Evolutionary conservation across 177 flowering plant species (phyloP).

Genomic region (Vitis hybrid): DNA sequence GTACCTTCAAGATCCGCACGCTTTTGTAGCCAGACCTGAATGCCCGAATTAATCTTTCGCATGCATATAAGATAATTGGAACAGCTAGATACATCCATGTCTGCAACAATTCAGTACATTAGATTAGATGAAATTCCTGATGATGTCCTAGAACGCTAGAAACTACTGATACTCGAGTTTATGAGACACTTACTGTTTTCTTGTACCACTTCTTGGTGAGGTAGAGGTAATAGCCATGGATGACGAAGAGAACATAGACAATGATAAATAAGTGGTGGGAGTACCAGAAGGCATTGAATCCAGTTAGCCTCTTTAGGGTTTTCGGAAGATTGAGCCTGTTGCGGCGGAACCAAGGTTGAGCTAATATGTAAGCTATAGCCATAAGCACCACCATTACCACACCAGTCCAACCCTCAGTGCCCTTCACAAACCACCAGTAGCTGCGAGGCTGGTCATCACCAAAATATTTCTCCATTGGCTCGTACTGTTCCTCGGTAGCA

Average conservation of each 20-base stretch:
- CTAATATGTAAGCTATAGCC: constrained; percentile 46
- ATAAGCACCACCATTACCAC: constrained; percentile 55
- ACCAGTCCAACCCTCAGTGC: constrained; percentile 65
- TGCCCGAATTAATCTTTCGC: constrained; percentile 48
- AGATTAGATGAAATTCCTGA: neutral
- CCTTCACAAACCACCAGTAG: constrained; percentile 72
- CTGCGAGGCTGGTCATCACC: constrained; percentile 39
- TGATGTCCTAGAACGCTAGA: neutral
- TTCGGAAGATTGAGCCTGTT: constrained; percentile 41
- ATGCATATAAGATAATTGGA: constrained; percentile 45
- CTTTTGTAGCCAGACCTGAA: constrained; percentile 44
- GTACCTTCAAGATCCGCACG: constrained; percentile 50
- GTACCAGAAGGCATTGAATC: constrained; percentile 68
- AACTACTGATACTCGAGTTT: too few species aligned
- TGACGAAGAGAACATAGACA: constrained; percentile 47
- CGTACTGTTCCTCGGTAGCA: constrained; percentile 45
- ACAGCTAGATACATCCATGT: constrained; percentile 73
- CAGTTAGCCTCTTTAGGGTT: constrained; percentile 40
- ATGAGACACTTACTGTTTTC: constrained; percentile 42
- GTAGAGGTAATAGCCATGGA: constrained; percentile 54
- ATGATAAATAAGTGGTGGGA: constrained; percentile 59
- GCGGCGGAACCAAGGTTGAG: constrained; percentile 57
- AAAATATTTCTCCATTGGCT: constrained; percentile 48
- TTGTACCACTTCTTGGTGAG: constrained; percentile 56
- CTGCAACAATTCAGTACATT: constrained; percentile 21